Evolutionary conservation across 192 early-diverging fungal species (phyloP).

Genomic region (Coemansia umbellata): DNA sequence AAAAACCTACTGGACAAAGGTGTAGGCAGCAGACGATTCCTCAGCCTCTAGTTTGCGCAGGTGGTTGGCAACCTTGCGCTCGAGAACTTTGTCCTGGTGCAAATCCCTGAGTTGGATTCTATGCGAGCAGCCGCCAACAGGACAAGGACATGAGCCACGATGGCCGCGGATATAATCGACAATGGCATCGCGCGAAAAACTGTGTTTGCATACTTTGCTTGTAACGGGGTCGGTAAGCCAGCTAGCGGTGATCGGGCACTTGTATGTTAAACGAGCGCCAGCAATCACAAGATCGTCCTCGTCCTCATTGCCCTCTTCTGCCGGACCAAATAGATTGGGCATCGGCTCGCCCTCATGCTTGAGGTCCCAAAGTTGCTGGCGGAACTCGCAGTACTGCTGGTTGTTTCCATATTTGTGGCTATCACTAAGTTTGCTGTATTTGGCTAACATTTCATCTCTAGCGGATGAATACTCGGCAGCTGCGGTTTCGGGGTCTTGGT

Average conservation of each 20-base stretch:
- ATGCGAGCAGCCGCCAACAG: constrained; percentile 45
- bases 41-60: constrained; percentile 31
- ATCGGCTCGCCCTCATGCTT: constrained; percentile 36
- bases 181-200: constrained; percentile 52
- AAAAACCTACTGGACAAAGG: constrained; percentile 22
- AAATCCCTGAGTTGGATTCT: constrained; percentile 23
- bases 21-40: constrained; percentile 31
- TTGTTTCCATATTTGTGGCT: constrained; percentile 15
- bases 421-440: constrained; percentile 15
- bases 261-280: constrained; percentile 27
- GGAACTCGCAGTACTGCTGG: constrained; percentile 21
- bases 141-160: constrained; percentile 15
- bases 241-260: constrained; percentile 53
- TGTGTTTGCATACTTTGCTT: constrained; percentile 53
- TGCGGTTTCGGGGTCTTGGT: constrained; percentile 1
- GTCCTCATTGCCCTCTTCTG: background rate
- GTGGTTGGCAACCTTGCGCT: constrained; percentile 48
- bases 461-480: constrained; percentile 5
- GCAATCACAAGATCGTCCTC: constrained; percentile 32
- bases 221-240: constrained; percentile 55
- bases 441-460: background rate
- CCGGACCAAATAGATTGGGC: constrained; percentile 21
- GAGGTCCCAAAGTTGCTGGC: constrained; percentile 40
- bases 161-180: constrained; percentile 16
- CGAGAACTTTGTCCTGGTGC: constrained; percentile 44